A percentile compares a stretch with the other conserved stretches of the same genome.
Conservation (phyloP, 371 early-diverging fungal genomes). For the Umbelopsis sp. region DNA sequence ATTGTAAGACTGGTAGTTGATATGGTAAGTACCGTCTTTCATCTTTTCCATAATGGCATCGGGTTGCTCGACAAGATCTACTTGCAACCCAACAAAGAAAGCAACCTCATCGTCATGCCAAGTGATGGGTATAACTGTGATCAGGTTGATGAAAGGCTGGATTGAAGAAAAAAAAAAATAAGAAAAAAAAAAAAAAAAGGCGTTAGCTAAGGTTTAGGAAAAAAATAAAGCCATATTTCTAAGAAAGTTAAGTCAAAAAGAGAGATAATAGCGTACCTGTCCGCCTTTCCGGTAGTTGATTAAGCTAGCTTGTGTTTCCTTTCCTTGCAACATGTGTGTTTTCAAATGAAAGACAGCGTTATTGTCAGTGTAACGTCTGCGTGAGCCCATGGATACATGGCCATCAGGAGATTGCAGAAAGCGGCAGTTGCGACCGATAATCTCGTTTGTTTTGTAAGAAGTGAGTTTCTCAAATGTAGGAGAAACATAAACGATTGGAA, state of each 20-base stretch:
- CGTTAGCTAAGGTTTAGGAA: no score
- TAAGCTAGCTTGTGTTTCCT: conserved; percentile 63
- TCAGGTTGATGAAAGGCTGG: conserved; percentile 68
- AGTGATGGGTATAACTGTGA: conserved; percentile 66
- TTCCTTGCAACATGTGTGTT: conserved; percentile 43
- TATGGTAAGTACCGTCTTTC: conserved; percentile 37
- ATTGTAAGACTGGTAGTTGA: conserved; percentile 29
- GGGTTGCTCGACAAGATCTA: conserved; percentile 67
- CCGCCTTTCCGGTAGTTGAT: conserved; percentile 71
- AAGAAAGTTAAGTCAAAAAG: no score
- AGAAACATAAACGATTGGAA: conserved; percentile 60
- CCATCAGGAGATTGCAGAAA: conserved; percentile 64
- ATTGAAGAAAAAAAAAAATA: background rate
- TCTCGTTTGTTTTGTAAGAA: conserved; percentile 56
- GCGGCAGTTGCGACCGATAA: conserved; percentile 68
- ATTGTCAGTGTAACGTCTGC: conserved; percentile 60
- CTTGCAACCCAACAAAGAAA: conserved; percentile 69
- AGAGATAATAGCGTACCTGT: conserved; percentile 28
- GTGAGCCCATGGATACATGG: conserved; percentile 43
- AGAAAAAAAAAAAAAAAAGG: background rate
- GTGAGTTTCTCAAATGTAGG: conserved; percentile 65
- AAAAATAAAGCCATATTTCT: no score
- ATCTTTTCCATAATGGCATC: conserved; percentile 60
- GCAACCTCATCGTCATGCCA: conserved; percentile 47
- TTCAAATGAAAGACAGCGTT: conserved; percentile 56